Evolutionary conservation across 1,139 yeast genomes (phyloP), one percentile per base, ranked within the genome.

Genomic region (Hyphopichia burtonii): DNA sequence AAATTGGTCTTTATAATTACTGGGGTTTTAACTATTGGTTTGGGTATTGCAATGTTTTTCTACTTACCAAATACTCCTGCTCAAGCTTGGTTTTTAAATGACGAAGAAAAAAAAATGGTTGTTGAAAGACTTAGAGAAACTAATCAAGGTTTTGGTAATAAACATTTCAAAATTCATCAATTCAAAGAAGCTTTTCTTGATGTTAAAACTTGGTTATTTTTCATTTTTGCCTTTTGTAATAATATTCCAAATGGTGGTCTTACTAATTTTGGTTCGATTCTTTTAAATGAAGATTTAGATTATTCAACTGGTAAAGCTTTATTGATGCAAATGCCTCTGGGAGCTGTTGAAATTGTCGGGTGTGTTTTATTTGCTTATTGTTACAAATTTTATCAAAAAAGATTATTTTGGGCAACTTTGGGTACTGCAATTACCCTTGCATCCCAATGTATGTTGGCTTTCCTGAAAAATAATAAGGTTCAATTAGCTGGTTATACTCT

Each of bases 121-220:
- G 61, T 63, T 19, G 55, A 61, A 43, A 52, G 71, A 48, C 51
- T 59, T 39, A 56, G 61, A 48, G 42, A 42, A 2, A 63, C 61
- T 41, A 58, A 61, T 18, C 58, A 82, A 52, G 84, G 86, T 14
- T 77, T 80, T 45, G 84, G 84, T 39, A 76, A 76, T 50, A 71
- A 66, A 44, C 65, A 68, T 35, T 71, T 79, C 59, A 82, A 83
- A 50, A 63, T 56, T 55, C 59, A 76, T 38, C 90, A 83, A 54
- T 65, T 80, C 34, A 58, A 57, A 16, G 80, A 82, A 52, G 82
- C 86, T 2, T 69, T 81, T 57, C 51, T 51, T 1, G 81, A 76
- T 50, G 41, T 58, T 40, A 65, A 67, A 43, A 68, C 76, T 8
- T 74, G 74, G 71, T 43, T 82, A 27, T 72, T 76, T 50, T 50